Base-by-base conservation (phyloP, 129 eudicot genomes). In the Centrapalus pauciflorus region DNA sequence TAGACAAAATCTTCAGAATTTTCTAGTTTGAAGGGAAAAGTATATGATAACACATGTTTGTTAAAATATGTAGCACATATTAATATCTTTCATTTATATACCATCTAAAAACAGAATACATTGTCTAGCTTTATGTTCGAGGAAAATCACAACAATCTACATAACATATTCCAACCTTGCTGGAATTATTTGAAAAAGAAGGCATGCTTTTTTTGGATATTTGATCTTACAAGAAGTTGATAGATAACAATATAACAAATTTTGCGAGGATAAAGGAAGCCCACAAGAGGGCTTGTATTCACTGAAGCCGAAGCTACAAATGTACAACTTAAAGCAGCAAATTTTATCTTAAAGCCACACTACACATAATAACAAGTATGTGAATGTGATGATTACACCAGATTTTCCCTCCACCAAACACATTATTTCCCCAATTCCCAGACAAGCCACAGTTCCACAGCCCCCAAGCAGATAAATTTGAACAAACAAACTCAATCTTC, bases 381-480 rank as follows among this genome's bases (percentile, higher is more conserved):
- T 55, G 70, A n/a, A n/a, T n/a, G n/a, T n/a, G n/a, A 7, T 23
- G 62, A 16, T 23, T 60, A 49, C 80, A 58, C 67, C 27, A 29
- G 56, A 45, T 40, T 65, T 43, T 14, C 65, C 70, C 52, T 64
- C 40, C 49, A 51, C 64, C 59, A 58, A 70, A 75, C 85, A 64
- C 71, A 80, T 80, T 86, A 80, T 83, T 80, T 64, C 64, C 72
- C 80, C n/a, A n/a, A n/a, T n/a, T n/a, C n/a, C 67, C 87, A 65
- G 34, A 72, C 79, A 56, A 70, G 46, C 61, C 46, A 24, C 24
- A 62, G 46, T 71, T 67, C 74, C 70, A 72, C 79, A 78, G 65
- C 17, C 37, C 74, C 28, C 49, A 63, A 34, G 71, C 72, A 38
- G 71, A 69, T 40, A 33, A 68, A 51, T 69, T 51, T 76, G 76